Evolutionary conservation across 495 filamentous ascomycete species (phyloP).

Genomic region (Neurospora africana): DNA sequence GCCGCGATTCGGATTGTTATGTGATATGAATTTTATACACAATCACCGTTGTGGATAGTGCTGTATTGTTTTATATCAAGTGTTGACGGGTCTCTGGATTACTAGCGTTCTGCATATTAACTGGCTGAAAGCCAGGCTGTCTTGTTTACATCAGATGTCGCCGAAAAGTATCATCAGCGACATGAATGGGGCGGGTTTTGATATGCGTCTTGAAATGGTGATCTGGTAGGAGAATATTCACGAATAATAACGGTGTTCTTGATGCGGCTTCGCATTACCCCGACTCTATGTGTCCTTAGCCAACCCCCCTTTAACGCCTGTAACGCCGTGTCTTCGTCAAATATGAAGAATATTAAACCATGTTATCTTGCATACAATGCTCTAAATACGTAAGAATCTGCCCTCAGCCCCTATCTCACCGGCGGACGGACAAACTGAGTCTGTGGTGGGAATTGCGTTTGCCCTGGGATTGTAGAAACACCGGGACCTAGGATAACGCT

Average conservation of each 20-base stretch:
- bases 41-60: neutral
- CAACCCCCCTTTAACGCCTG: neutral
- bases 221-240: too few relatives aligned
- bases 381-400: neutral
- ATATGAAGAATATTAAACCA: neutral
- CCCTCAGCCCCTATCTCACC: neutral
- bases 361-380: neutral
- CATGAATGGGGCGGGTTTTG: neutral
- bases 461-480: neutral
- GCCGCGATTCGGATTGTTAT: neutral
- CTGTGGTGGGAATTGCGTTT: neutral
- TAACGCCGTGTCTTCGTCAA: neutral
- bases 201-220: neutral
- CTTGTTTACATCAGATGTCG: neutral
- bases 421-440: neutral
- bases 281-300: too few relatives aligned
- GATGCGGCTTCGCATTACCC: too few relatives aligned
- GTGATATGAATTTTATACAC: neutral
- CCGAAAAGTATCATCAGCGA: neutral
- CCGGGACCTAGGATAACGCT: conserved; percentile 23
- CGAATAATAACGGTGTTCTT: too few relatives aligned
- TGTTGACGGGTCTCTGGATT: conserved; percentile 1
- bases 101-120: conserved; percentile 4
- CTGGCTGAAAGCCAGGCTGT: neutral
- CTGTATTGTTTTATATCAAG: neutral